Evolutionary conservation across 2,329 filamentous ascomycete genomes (phyloP).

Genomic region (Monascus ruber): DNA sequence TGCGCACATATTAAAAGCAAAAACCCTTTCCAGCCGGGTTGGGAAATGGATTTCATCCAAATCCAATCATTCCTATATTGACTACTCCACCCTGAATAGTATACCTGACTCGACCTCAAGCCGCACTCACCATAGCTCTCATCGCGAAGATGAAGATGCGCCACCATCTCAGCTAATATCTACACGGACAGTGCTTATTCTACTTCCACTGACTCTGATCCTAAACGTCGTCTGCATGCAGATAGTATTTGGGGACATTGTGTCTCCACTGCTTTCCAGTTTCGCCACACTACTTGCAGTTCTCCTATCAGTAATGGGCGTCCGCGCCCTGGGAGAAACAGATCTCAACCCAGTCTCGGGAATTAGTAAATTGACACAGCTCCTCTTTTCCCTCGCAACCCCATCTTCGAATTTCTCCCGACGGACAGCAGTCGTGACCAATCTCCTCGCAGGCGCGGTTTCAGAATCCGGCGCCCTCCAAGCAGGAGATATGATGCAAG

Average conservation of each 20-base stretch:
- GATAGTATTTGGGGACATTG: slow-evolving; percentile 68
- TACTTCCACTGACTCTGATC: slow-evolving; percentile 62
- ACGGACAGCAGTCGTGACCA: slow-evolving; percentile 76
- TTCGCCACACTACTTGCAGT: slow-evolving; percentile 77
- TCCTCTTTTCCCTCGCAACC: slow-evolving; percentile 86
- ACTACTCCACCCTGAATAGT: slow-evolving; percentile 19
- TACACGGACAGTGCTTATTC: slow-evolving; percentile 57
- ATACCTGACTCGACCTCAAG: slow-evolving; percentile 9
- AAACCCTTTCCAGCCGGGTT: slow-evolving; percentile 17
- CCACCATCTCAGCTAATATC: slow-evolving; percentile 73
- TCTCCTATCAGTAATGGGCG: slow-evolving; percentile 52
- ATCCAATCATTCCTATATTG: slow-evolving; percentile 15
- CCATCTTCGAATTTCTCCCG: slow-evolving; percentile 68
- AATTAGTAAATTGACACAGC: slow-evolving; percentile 90
- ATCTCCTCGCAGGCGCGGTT: slow-evolving; percentile 84
- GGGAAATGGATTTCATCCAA: slow-evolving; percentile 16
- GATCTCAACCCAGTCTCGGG: slow-evolving; percentile 94
- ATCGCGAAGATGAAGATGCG: slow-evolving; percentile 57
- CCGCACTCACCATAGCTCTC: not conserved
- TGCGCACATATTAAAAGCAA: slow-evolving; percentile 24
- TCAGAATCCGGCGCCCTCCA: slow-evolving; percentile 78
- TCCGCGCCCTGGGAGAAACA: slow-evolving; percentile 61
- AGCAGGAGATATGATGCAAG: slow-evolving; percentile 92
- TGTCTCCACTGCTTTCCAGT: slow-evolving; percentile 65
- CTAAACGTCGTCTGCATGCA: slow-evolving; percentile 76